Conservation (phyloP, 2,329 filamentous ascomycete species). For the Chaetothyriales sp. region DNA sequence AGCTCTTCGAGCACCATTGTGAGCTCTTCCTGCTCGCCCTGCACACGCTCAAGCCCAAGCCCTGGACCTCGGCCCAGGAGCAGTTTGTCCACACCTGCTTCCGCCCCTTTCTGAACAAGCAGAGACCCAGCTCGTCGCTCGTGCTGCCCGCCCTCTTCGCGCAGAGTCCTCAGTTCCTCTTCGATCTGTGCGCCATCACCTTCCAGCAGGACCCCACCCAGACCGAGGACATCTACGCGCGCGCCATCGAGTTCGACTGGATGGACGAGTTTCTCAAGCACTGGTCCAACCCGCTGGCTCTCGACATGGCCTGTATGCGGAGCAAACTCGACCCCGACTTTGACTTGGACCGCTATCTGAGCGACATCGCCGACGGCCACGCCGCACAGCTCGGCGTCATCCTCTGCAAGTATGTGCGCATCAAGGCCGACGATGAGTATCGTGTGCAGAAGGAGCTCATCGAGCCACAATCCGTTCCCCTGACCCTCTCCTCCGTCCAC, state of each 20-base stretch:
- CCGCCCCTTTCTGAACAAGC: constrained; percentile 68
- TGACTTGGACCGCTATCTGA: constrained; percentile 69
- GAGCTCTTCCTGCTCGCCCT: constrained; percentile 39
- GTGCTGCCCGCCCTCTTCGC: constrained; percentile 86
- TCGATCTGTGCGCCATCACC: constrained; percentile 60
- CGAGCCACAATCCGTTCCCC: constrained; percentile 54
- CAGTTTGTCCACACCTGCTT: constrained; percentile 43
- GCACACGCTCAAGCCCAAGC: constrained; percentile 32
- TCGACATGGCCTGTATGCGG: constrained; percentile 74
- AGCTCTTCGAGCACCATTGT: constrained; percentile 43
- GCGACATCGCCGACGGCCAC: constrained; percentile 33
- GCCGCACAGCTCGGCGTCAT: constrained; percentile 23
- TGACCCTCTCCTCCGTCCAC: constrained; percentile 75
- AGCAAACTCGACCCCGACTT: constrained; percentile 51
- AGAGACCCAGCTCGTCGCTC: constrained; percentile 66
- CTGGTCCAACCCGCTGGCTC: constrained; percentile 66
- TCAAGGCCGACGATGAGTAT: constrained; percentile 72
- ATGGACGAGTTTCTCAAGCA: constrained; percentile 60
- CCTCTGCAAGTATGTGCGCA: constrained; percentile 65
- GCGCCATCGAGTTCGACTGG: constrained; percentile 72
- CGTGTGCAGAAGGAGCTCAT: constrained; percentile 59
- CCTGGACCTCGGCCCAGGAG: constrained; percentile 36
- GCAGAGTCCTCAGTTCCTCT: constrained; percentile 78
- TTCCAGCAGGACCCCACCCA: constrained; percentile 58
- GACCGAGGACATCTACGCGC: constrained; percentile 59